Base-by-base conservation (phyloP, 805 yeast genomes). In the Candida germanica region DNA sequence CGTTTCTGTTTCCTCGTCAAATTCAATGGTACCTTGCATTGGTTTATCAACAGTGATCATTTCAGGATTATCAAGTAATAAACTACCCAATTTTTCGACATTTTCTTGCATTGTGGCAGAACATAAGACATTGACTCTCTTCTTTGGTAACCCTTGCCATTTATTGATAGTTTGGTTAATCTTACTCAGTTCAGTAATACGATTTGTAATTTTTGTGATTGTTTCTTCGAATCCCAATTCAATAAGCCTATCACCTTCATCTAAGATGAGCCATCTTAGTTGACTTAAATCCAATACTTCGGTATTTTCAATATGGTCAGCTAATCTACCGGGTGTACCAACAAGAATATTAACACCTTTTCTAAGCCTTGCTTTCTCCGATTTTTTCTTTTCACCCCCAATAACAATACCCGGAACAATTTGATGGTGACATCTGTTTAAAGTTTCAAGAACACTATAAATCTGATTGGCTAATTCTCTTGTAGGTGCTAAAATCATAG, bases 301-400 rank as follows among this genome's bases (percentile, higher is more conserved):
- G 0, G 99, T 93, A 59, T 89, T 86, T 45, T 87, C 95, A 43
- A 93, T 78, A 67, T 93, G 99, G 57, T 93, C 99, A 7, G 87
- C 84, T 29, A 93, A 66, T 50, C 99, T 76, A 42, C 99, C 99
- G 2, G 99, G 99, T 0, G 99, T 93, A 9, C 95, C 97, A 27
- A 93, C 94, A n/a, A 93, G 71, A 22, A 93, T 80, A 58, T 93
- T 93, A 22, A 89, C 95, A 46, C 99, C 99, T 58, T 91, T 91
- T 54, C 99, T 75, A 22, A 93, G 63, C 51, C 99, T 69, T 1
- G 98, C 97, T 71, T 93, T 93, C 59, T 93, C 99, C 2, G 95
- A 77, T 54, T 93, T 94, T 59, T 91, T 91, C 74, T 91, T 89
- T 57, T 93, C 99, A 43, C 99, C 99, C 54, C 99, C 99, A 62